Base-by-base conservation (phyloP, 1,284 basidiomycete genomes). In the Trichosporon faecale region DNA sequence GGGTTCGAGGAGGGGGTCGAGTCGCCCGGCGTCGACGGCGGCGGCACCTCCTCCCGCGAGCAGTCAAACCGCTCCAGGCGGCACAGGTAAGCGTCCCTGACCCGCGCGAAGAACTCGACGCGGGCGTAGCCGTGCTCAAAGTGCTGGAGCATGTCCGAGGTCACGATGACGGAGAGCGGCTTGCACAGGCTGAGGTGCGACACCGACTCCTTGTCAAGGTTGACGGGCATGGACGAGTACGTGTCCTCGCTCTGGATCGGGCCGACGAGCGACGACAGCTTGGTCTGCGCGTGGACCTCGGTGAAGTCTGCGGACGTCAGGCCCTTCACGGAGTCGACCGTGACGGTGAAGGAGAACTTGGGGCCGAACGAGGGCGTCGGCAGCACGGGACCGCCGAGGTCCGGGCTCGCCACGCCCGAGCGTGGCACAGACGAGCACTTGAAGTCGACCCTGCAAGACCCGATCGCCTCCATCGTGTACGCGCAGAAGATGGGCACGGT, bases 381-480 rank as follows among this genome's bases (percentile, higher is more conserved):
- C 18, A 73, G 31, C 6, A 70, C 66, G 4, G 70, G 49, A 0
- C 70, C 66, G 23, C 33, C 27, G 14, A 72, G 68, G 7, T 79
- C 75, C 5, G 80, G 79, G 0, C 82, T 80, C 2, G 76, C 69
- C 2, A 81, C 66, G 0, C 80, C 80, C 7, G 78, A 81, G 2
- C 71, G 64, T 23, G 49, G 61, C 6, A 29, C 29, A 1, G 66
- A n/a, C 16, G 70, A 33, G 57, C 69, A 76, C 86, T 86, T 68
- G 85, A 84, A 79, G 86, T 83, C 88, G 85, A 74, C 86, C 21
- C 92, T 88, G 84, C 94, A 96, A 40, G 92, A 94, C 0, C 95
- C 95, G 73, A 97, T 93, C 2, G 94, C 94, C 80, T 96, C 94
- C 66, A 93, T 88, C 1, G 94, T 96, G 79, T 95, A 95, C 61